Conservation (phyloP, 352 stramenopile species). For the Phytophthora europaea region DNA sequence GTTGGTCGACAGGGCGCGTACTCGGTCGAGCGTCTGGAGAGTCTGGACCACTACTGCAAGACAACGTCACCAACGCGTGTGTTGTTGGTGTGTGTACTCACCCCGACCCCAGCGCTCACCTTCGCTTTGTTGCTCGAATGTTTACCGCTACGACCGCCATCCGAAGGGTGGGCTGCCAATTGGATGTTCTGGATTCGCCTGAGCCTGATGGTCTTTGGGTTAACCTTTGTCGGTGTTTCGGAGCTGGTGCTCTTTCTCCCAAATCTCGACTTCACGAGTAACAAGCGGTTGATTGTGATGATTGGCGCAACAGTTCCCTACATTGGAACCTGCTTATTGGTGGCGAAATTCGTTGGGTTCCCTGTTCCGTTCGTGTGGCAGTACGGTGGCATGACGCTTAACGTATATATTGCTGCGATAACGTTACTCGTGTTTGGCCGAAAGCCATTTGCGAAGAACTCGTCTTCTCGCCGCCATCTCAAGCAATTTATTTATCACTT, state of each 20-base stretch:
- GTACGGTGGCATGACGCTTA: not conserved
- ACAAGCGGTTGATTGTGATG: not conserved
- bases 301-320: not conserved
- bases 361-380: constrained; percentile 1
- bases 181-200: constrained; percentile 11
- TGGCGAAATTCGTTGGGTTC: not conserved
- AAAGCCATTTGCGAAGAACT: not conserved
- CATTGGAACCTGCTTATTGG: not conserved
- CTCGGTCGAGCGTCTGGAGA: constrained; percentile 4
- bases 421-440: not conserved
- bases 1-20: constrained; percentile 1
- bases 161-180: constrained; percentile 5
- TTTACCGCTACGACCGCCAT: not conserved
- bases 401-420: not conserved
- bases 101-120: not conserved
- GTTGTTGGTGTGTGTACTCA: not conserved
- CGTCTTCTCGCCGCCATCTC: not conserved
- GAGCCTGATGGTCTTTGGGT: not conserved
- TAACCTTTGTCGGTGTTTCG: not conserved
- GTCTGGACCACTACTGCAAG: constrained; percentile 7
- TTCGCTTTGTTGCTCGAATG: constrained; percentile 1
- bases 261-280: not conserved
- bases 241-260: not conserved
- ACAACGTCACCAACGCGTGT: not conserved
- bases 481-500: not conserved